Evolutionary conservation across 306 rosid genomes (phyloP), one percentile per base, ranked within the genome.

Genomic region (Fragaria vesca): DNA sequence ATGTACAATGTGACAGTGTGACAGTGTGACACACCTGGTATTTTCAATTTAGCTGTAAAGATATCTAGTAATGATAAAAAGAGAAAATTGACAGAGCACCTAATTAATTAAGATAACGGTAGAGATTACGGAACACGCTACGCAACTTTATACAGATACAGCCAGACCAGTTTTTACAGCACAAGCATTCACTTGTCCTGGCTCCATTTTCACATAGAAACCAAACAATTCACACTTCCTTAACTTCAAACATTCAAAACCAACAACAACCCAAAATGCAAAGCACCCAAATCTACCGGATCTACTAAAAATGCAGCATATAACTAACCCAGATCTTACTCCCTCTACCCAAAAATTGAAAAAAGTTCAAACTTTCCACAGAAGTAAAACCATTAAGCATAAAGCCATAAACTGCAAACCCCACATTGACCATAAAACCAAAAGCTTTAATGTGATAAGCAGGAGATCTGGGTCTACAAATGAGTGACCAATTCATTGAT

Each of bases 391-490:
- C 57, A 6, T 13, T 26, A 4, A 66, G 42, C 63, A 51, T 21
- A 13, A 48, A 48, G 54, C 54, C 54, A 48, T 48, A 51, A 46
- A 67, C 17, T 36, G 48, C 21, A 45, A 17, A 67, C 52, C 67
- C 58, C 77, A 50, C 73, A 72, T 72, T 72, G 62, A 74, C 54
- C 40, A 57, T 34, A 3, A 66, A 45, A n/a, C 2, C 24, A 21
- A 61, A 36, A 26, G 32, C 65, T 13, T 54, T 55, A 11, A 6
- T 21, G n/a, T 20, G 21, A 16, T 3, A 15, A 80, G 20, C 55
- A 46, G 24, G 62, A 75, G 75, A 80, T 80, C 79, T 46, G 76
- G 45, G 76, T 45, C 61, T 32, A 54, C 65, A 80, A 80, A 5
- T 46, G 67, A 42, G 21, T 32, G 11, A 17, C 2, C 6, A 15